Evolutionary conservation across 2,329 filamentous ascomycete species (phyloP), one percentile per base, ranked within the genome.

Genomic region (Emydomyces testavorans): DNA sequence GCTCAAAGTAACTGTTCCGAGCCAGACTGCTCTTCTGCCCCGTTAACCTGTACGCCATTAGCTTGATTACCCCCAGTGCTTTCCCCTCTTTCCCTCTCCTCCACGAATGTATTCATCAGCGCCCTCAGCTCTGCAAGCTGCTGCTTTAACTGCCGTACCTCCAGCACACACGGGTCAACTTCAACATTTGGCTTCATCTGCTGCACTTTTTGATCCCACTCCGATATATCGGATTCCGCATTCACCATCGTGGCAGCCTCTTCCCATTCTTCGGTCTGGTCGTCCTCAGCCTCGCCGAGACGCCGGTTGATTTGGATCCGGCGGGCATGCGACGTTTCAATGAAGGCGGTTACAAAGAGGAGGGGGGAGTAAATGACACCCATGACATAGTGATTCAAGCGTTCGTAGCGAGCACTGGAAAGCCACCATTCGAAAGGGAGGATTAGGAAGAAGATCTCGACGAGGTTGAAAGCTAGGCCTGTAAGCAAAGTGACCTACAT

Each of bases 341-440:
- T 71, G 52, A 75, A 77, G 0, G 89, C 88, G 0, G 87, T 87
- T 7, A 90, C 68, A 6, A 94, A 60, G 0, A 98, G 74, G 0
- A 96, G 68, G 0, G 92, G 92, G 0, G 79, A 83, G 68, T 98
- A 98, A 11, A 95, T 73, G 37, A 83, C 59, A 1, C 75, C 82
- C 89, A 96, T 95, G 58, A 96, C 80, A 46, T 79, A 74, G 63
- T 96, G 85, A 65, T 98, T 98, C 47, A 96, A 68, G 28, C 76
- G 75, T 56, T 89, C 83, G 62, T 96, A 98, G 1, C 65, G 65
- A 5, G 71, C 58, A 52, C 78, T 77, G n/a, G 78, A 70, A 72
- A 98, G 75, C 92, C 90, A 98, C 92, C 92, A 98, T 70, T 96
- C 92, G 46, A 94, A 82, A 0, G 85, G 85, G 0, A 93, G 60